Evolutionary conservation across 768 basidiomycete species (phyloP), one percentile per base, ranked within the genome.

Genomic region (Multifurca ochricompacta): DNA sequence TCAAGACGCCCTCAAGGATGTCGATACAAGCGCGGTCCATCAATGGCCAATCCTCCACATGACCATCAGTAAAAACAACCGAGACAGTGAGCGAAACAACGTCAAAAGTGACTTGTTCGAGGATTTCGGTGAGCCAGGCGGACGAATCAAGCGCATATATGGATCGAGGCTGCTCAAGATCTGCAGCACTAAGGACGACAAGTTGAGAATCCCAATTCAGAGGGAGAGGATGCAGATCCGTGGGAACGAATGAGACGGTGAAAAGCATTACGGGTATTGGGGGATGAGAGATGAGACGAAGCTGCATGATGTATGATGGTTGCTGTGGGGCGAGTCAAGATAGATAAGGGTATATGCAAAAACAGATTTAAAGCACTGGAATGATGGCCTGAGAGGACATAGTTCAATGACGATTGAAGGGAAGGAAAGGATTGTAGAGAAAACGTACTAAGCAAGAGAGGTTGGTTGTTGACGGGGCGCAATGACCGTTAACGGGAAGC

Each of bases 51-150:
- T 74, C 73, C 47, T 79, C 73, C 14, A 65, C 59, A 3, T 69
- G 67, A 8, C 79, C 84, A 62, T 85, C 85, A 32, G 81, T 68
- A 61, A 85, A 86, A 43, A 64, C 67, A 62, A 81, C 82, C 0
- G 68, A 63, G 32, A 86, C 70, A 40, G 73, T 71, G 34, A 68
- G 66, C 23, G 64, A 65, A 9, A 70, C 67, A 48, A 87, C 61
- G 63, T 89, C 80, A 67, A 87, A 82, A 7, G 72, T 69, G n/a
- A 88, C 77, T 62, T 84, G 75, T 40, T 75, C 71, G 28, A 83
- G 66, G 32, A 84, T 70, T 44, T 72, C 73, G 13, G 78, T 72
- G 25, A 85, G 67, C 41, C 80, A 81, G 5, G 77, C 78, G 19
- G 81, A 73, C 59, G 75, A 75, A 70, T 86, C 85, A 41, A 85